These are phyloP conservation scores for Trametes pubescens DNA, from an alignment of 1,284 basidiomycete genomes.

Conservation along the genomic window DNA sequence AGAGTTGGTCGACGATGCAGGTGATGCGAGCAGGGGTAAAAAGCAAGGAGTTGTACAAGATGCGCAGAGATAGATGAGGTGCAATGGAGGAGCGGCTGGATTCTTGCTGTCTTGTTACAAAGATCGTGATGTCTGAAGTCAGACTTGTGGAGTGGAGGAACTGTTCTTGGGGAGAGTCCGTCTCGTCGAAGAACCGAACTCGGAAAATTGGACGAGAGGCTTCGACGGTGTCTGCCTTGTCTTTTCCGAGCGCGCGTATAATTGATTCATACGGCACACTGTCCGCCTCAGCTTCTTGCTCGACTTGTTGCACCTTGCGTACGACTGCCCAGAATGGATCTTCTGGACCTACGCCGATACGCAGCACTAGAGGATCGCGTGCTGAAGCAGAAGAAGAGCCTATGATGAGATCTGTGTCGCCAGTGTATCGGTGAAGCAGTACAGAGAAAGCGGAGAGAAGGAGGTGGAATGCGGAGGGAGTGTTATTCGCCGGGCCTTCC, in stretches of 20 bases:
- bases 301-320: constrained; percentile 84
- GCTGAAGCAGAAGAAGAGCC: constrained; percentile 88
- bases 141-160: constrained; percentile 84
- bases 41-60: constrained; percentile 95
- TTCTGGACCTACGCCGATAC: constrained; percentile 85
- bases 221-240: constrained; percentile 64
- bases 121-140: constrained; percentile 92
- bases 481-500: constrained; percentile 46
- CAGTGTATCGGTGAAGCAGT: constrained; percentile 94
- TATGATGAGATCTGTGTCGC: constrained; percentile 94
- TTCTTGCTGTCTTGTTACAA: constrained; percentile 72
- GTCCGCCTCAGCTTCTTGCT: constrained; percentile 87
- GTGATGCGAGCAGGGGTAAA: constrained; percentile 86
- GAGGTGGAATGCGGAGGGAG: constrained; percentile 91
- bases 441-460: constrained; percentile 92
- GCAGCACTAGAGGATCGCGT: constrained; percentile 84
- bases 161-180: constrained; percentile 74
- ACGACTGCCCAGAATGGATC: constrained; percentile 95
- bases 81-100: constrained; percentile 77
- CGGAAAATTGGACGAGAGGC: constrained; percentile 80
- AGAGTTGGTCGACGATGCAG: constrained; percentile 88
- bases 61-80: constrained; percentile 83
- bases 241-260: constrained; percentile 76
- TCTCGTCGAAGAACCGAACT: constrained; percentile 97
- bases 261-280: constrained; percentile 86